Conservation (phyloP, 2,329 filamentous ascomycete species). For the Aspergillus nomiae region DNA sequence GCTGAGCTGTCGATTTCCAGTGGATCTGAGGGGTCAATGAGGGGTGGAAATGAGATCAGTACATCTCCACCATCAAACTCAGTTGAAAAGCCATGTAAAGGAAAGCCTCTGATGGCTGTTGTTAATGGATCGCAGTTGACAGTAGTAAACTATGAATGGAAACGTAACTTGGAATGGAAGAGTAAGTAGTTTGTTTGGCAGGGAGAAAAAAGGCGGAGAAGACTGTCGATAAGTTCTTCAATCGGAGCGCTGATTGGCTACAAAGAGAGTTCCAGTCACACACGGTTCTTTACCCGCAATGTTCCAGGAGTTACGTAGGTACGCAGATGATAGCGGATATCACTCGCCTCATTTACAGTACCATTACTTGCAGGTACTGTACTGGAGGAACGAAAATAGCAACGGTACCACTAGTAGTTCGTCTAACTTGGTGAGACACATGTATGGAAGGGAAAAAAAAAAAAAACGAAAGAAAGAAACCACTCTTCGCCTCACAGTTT, state of each 20-base stretch:
- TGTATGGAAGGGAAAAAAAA: background rate
- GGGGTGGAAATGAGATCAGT: conserved; percentile 1
- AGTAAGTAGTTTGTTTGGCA: background rate
- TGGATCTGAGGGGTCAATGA: conserved; percentile 7
- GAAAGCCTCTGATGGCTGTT: background rate
- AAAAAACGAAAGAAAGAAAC: background rate
- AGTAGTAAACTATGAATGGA: background rate
- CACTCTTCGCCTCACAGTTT: background rate
- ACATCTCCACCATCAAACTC: conserved; percentile 3
- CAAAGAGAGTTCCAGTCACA: background rate
- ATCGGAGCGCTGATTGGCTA: background rate
- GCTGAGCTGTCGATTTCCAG: background rate
- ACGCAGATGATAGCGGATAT: background rate
- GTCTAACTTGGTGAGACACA: background rate
- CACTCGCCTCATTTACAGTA: background rate
- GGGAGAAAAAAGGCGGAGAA: background rate
- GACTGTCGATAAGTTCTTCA: background rate
- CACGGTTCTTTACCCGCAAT: background rate
- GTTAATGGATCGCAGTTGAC: background rate
- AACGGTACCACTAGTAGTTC: no score
- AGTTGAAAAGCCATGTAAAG: background rate
- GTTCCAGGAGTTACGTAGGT: background rate
- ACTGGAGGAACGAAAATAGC: background rate
- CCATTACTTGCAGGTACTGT: background rate
- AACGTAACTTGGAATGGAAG: background rate